Base-by-base conservation (phyloP, 768 basidiomycete species). In the Suillus brevipes region DNA sequence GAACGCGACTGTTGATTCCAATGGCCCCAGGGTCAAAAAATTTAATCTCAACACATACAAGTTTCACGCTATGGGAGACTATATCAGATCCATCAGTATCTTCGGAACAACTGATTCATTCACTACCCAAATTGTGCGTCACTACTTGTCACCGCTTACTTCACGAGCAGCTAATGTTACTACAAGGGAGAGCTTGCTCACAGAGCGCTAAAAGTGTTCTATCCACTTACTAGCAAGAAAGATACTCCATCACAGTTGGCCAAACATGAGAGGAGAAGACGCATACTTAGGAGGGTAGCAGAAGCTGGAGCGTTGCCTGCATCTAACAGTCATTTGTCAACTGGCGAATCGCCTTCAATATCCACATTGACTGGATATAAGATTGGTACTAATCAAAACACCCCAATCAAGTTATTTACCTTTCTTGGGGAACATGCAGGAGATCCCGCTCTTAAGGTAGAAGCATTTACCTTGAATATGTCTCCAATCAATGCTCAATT, bases 181-280 rank as follows among this genome's bases (percentile, higher is more conserved):
- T 0, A 4, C 20, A 38, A 43, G 42, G 42, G 42, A 9, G 42
- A 43, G 42, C 42, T 43, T 7, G 42, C 18, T 8, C 81, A 83
- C 60, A 63, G 71, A 1, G 64, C 50, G 0, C 65, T 77, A 23
- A 83, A 84, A 66, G 69, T 66, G 0, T 64, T 77, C 16, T 84
- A 81, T 62, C 63, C 63, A 1, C 53, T n/a, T 4, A 47, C 45
- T 10, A 47, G 12, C 45, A 47, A 47, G 45, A 2, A 9, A 5
- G 45, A 47, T 9, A 47, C n/a, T 3, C 45, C n/a, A 1, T 4
- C 4, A 0, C 45, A 47, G 10, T 10, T 47, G 3, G 45, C 45
- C 4, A 47, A 10, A 2, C 45, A 47, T 3, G n/a, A 47, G n/a
- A 2, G 20, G 0, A 0, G 43, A 1, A 3, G 7, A 3, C 20